Evolutionary conservation across 2,329 filamentous ascomycete species (phyloP).

Genomic region (Harringtonia lauricola): DNA sequence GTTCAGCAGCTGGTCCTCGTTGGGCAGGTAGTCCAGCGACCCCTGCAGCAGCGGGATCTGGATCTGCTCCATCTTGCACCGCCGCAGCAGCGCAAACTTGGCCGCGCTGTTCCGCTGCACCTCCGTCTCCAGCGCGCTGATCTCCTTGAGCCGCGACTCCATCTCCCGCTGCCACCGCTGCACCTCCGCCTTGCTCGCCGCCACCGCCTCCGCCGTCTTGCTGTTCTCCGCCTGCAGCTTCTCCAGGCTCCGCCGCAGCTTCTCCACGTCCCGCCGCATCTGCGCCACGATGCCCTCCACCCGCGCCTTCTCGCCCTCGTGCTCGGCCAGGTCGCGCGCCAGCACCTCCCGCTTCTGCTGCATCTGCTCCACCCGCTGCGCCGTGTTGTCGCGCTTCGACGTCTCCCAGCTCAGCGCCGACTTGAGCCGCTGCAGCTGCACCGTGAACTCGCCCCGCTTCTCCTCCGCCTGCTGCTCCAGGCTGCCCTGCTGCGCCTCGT

Average conservation of each 20-base stretch:
- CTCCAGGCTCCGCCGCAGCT: conserved; percentile 61
- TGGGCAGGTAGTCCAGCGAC: conserved; percentile 77
- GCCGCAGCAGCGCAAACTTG: conserved; percentile 73
- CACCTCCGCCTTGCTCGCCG: conserved; percentile 67
- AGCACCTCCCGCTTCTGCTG: conserved; percentile 57
- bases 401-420: conserved; percentile 47
- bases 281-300: conserved; percentile 64
- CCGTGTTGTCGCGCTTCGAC: conserved; percentile 42
- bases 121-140: conserved; percentile 70
- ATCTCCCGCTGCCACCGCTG: conserved; percentile 79
- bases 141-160: conserved; percentile 59
- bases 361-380: conserved; percentile 57
- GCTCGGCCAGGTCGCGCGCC: conserved; percentile 55
- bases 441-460: conserved; percentile 76
- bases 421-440: conserved; percentile 68
- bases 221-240: conserved; percentile 56
- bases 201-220: conserved; percentile 62
- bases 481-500: conserved; percentile 86
- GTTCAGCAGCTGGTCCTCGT: conserved; percentile 69
- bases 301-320: conserved; percentile 60
- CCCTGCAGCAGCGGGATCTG: conserved; percentile 66
- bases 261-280: conserved; percentile 66
- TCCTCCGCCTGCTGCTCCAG: conserved; percentile 82
- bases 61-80: conserved; percentile 90
- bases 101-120: conserved; percentile 76